Conservation (phyloP, 805 yeast species). For the Spencermartinsiella europaea region DNA sequence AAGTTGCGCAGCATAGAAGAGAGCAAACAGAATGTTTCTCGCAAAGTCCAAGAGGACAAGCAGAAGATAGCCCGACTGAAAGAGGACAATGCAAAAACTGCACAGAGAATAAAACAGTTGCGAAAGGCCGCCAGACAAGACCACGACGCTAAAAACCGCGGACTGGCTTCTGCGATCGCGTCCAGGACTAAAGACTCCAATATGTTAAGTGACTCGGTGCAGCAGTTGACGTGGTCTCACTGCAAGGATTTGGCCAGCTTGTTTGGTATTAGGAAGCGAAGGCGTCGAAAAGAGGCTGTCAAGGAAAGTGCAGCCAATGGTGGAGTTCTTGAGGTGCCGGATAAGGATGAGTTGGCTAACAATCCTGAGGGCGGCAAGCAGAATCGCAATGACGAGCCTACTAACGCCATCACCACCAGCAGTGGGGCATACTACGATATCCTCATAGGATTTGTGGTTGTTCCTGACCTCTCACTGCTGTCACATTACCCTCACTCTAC, state of each 20-base stretch:
- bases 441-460: conserved; percentile 27
- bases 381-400: background rate
- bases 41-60: background rate
- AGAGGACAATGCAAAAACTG: conserved; percentile 2
- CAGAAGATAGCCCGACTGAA: conserved; percentile 2
- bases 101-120: background rate
- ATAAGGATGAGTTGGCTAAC: background rate
- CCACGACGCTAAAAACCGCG: background rate
- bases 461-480: conserved; percentile 29
- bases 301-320: conserved; percentile 5
- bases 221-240: background rate
- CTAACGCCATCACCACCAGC: background rate
- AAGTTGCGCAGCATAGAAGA: background rate
- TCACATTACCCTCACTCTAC: conserved; percentile 27
- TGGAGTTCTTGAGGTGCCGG: conserved; percentile 1
- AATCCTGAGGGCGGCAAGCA: background rate
- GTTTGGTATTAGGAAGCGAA: conserved; percentile 19
- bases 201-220: background rate
- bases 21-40: background rate
- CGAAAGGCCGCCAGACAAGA: background rate
- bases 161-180: background rate
- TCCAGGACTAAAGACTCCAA: background rate
- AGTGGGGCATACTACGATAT: conserved; percentile 21
- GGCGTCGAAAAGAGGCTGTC: conserved; percentile 16
- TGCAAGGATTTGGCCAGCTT: conserved; percentile 12